These are phyloP conservation scores for Eucalyptus cloeziana DNA, from an alignment of 345 rosid species.

Conservation along the genomic window DNA sequence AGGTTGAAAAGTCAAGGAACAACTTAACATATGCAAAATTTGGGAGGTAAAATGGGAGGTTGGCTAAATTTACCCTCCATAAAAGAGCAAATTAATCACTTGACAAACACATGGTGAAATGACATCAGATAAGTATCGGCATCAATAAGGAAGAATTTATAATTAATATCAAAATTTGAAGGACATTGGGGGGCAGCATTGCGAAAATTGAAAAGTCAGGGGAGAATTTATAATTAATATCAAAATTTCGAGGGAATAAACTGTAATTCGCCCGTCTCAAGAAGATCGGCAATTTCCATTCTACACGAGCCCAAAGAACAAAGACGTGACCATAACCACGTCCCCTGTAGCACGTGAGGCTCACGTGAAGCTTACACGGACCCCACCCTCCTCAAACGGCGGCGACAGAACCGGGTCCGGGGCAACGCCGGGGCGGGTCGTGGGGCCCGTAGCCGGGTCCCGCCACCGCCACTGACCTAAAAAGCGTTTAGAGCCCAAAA, in stretches of 20 bases:
- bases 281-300: neutral
- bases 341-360: neutral
- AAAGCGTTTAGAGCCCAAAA: neutral
- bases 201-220: neutral
- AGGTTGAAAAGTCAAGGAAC: neutral
- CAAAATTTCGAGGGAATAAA: neutral
- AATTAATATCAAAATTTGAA: neutral
- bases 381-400: neutral
- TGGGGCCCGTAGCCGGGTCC: neutral
- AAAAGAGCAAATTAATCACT: neutral
- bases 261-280: neutral
- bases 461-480: neutral
- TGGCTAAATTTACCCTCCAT: neutral
- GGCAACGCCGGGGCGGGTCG: neutral
- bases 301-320: neutral
- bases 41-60: no score
- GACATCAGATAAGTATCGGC: accelerated
- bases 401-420: neutral
- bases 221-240: neutral
- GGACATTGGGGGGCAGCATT: no score
- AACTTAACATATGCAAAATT: neutral
- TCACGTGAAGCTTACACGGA: neutral
- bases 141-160: neutral
- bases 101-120: accelerated
- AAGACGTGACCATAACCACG: neutral